Percentiles rank a stretch among this genome's conserved stretches.
Conservation (phyloP, 208 protist genomes). For the Phytomonas francai region DNA sequence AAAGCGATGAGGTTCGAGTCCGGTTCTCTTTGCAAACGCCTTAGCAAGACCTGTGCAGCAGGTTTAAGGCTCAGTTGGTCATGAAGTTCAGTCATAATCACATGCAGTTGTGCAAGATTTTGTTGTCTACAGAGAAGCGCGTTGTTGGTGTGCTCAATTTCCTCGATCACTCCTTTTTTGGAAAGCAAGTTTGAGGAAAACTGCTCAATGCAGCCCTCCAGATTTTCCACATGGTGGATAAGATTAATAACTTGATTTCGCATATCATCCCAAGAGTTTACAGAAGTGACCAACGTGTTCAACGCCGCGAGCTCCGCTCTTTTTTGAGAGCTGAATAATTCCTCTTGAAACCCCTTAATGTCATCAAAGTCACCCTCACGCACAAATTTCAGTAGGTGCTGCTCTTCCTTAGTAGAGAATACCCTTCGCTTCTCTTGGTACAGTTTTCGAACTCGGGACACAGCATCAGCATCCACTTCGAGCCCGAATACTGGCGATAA, state of each 20-base stretch:
- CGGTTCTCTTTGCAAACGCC: constrained; percentile 27
- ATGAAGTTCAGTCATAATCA: constrained; percentile 50
- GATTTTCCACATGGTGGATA: constrained; percentile 56
- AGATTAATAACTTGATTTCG: constrained; percentile 48
- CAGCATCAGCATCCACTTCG: constrained; percentile 57
- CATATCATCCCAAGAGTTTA: constrained; percentile 38
- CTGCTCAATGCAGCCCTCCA: constrained; percentile 67
- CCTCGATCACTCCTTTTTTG: constrained; percentile 67
- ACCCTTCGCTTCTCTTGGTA: constrained; percentile 52
- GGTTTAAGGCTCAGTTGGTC: constrained; percentile 57
- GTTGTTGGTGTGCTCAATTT: constrained; percentile 84
- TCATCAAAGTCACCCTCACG: constrained; percentile 63
- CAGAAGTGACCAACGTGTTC: constrained; percentile 47
- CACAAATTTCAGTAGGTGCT: constrained; percentile 59
- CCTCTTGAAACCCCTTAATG: constrained; percentile 53
- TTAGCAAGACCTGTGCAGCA: constrained; percentile 31
- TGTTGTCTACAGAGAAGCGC: constrained; percentile 65
- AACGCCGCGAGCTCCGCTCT: constrained; percentile 64
- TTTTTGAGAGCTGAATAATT: constrained; percentile 61
- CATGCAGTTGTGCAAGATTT: constrained; percentile 65
- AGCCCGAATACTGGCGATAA: constrained; percentile 52
- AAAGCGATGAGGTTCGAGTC: constrained; percentile 45
- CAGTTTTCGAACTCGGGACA: constrained; percentile 61
- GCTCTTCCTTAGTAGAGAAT: constrained; percentile 66
- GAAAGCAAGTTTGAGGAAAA: constrained; percentile 71